These are phyloP conservation scores for Naganishia friedmannii DNA, from an alignment of 768 basidiomycete genomes.

Conservation along the genomic window DNA sequence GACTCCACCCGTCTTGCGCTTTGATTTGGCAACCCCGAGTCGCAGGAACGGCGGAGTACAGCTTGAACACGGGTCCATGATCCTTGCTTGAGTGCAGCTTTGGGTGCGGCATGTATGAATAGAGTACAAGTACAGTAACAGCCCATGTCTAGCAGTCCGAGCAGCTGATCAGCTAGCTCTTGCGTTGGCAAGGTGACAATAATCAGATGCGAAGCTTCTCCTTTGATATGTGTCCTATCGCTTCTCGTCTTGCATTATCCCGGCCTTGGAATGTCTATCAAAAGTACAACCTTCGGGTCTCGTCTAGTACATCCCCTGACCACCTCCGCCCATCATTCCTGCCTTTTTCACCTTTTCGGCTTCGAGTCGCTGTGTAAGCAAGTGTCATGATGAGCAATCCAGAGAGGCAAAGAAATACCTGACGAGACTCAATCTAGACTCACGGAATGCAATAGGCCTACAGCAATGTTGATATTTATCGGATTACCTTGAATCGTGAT, in stretches of 20 bases:
- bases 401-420: no score
- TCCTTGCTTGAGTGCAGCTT: no score
- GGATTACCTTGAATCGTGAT: constrained; percentile 97
- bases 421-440: constrained; percentile 15
- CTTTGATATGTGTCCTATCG: not conserved
- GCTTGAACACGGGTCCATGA: no score
- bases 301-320: constrained; percentile 9
- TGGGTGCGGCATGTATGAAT: not conserved
- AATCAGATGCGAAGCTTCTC: not conserved
- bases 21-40: no score
- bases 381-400: not conserved
- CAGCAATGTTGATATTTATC: constrained; percentile 91
- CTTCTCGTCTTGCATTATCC: no score
- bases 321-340: constrained; percentile 12
- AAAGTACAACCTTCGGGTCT: not conserved
- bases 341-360: constrained; percentile 23
- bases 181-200: not conserved
- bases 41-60: no score
- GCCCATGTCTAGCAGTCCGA: not conserved
- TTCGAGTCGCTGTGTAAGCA: constrained; percentile 4
- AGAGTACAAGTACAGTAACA: not conserved
- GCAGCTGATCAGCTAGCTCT: not conserved
- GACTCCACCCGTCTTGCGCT: no score
- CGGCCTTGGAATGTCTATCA: no score
- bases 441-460: constrained; percentile 65